Conservation (phyloP, 371 early-diverging fungal species). For the Paraphysoderma sedebokerense region DNA sequence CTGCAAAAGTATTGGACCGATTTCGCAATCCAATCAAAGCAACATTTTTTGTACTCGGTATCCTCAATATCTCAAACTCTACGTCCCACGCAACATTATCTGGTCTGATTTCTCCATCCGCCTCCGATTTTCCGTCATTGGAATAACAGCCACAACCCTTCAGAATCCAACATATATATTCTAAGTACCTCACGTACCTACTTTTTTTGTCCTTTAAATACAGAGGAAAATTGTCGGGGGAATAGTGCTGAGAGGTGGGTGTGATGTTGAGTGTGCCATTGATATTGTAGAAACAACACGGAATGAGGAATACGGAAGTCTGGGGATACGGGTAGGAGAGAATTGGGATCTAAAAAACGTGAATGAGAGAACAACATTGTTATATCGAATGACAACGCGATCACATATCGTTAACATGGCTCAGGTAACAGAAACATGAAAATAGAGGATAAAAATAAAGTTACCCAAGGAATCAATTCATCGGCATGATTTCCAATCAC, state of each 20-base stretch:
- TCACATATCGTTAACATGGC: no score
- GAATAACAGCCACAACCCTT: conserved; percentile 30
- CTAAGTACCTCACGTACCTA: conserved; percentile 52
- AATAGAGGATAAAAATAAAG: no score
- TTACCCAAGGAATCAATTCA: conserved; percentile 67
- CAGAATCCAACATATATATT: no score
- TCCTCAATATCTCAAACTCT: conserved; percentile 54
- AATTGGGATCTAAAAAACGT: not conserved
- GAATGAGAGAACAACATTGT: not conserved
- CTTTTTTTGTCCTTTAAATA: conserved; percentile 21
- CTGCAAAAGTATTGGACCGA: no score
- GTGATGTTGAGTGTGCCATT: not conserved
- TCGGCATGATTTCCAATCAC: conserved; percentile 83
- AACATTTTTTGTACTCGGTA: conserved; percentile 79
- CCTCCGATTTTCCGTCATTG: no score
- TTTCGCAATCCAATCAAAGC: conserved; percentile 64
- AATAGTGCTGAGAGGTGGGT: not conserved
- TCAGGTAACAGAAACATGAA: no score
- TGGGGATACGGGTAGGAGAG: not conserved
- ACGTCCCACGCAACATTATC: no score
- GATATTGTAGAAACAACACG: not conserved
- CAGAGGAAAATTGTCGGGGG: not conserved
- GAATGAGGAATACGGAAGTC: not conserved
- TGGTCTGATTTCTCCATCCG: no score
- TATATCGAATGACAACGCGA: conserved; percentile 24